These are phyloP conservation scores for Phytophthora europaea DNA, from an alignment of 352 stramenopile genomes.

Conservation along the genomic window DNA sequence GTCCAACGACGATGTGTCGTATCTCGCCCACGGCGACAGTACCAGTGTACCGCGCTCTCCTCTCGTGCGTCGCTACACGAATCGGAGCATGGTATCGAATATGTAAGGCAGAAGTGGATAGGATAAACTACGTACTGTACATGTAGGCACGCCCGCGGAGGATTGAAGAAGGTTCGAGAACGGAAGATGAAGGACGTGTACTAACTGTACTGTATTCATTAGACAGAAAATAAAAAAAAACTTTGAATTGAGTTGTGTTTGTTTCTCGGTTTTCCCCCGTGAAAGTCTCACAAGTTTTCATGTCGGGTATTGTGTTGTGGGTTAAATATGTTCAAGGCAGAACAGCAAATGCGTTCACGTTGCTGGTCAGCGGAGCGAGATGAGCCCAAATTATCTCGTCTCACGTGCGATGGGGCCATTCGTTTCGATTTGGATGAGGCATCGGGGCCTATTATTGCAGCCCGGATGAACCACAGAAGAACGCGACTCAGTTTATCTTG, in stretches of 20 bases:
- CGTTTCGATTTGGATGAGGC: background rate
- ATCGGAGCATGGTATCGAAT: conserved; percentile 33
- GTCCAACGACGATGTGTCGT: conserved; percentile 42
- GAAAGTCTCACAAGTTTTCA: background rate
- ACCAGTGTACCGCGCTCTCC: conserved; percentile 32
- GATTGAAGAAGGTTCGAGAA: conserved; percentile 11
- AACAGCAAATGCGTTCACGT: background rate
- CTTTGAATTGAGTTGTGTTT: background rate
- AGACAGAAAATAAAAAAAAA: background rate
- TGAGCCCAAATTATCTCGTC: background rate
- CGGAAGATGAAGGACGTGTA: conserved; percentile 26
- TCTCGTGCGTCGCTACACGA: conserved; percentile 57
- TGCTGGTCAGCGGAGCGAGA: background rate
- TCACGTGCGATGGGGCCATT: background rate
- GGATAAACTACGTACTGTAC: background rate
- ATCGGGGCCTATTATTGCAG: background rate
- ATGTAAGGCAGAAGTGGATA: conserved; percentile 31
- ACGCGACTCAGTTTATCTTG: background rate
- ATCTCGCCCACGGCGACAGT: conserved; percentile 28
- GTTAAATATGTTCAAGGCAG: no score
- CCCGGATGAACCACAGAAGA: background rate
- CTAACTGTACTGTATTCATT: conserved; percentile 21
- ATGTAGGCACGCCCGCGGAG: background rate
- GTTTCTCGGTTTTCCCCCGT: background rate
- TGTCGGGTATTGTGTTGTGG: no score